These are phyloP conservation scores for Cladophialophora exuberans DNA, from an alignment of 2,329 filamentous ascomycete species.

Conservation along the genomic window DNA sequence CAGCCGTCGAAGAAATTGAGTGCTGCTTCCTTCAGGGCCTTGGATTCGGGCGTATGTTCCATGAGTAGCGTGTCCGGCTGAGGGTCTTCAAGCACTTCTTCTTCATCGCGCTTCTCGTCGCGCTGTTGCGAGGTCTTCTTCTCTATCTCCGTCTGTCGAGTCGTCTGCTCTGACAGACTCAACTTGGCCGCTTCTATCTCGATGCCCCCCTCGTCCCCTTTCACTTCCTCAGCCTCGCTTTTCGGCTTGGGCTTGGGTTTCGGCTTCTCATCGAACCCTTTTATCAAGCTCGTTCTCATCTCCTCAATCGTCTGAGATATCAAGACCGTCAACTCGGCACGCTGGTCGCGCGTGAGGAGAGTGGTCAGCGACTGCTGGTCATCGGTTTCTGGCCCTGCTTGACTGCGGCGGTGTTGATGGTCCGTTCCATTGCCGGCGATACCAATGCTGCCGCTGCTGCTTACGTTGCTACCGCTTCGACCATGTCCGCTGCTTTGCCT, in stretches of 20 bases:
- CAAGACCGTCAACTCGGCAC: slow-evolving; percentile 45
- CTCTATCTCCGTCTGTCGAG: background rate
- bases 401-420: slow-evolving; percentile 8
- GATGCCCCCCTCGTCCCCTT: slow-evolving; percentile 22
- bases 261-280: slow-evolving; percentile 38
- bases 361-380: slow-evolving; percentile 43
- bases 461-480: too few relatives aligned
- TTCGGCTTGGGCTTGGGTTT: slow-evolving; percentile 13
- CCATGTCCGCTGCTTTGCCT: background rate
- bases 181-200: slow-evolving; percentile 16
- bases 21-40: slow-evolving; percentile 52
- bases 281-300: slow-evolving; percentile 42
- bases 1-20: slow-evolving; percentile 77
- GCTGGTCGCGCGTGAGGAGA: slow-evolving; percentile 45
- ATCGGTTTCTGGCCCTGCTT: background rate
- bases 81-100: background rate
- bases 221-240: background rate
- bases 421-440: background rate
- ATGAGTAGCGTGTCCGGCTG: slow-evolving; percentile 11
- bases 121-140: background rate
- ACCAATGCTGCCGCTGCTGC: background rate
- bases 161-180: slow-evolving; percentile 9
- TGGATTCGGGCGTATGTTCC: slow-evolving; percentile 13
- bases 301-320: slow-evolving; percentile 43
- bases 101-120: too few relatives aligned